Percentiles rank a stretch among this genome's conserved stretches.
Conservation (phyloP, 768 basidiomycete genomes). For the Candolleomyces efflorescens region DNA sequence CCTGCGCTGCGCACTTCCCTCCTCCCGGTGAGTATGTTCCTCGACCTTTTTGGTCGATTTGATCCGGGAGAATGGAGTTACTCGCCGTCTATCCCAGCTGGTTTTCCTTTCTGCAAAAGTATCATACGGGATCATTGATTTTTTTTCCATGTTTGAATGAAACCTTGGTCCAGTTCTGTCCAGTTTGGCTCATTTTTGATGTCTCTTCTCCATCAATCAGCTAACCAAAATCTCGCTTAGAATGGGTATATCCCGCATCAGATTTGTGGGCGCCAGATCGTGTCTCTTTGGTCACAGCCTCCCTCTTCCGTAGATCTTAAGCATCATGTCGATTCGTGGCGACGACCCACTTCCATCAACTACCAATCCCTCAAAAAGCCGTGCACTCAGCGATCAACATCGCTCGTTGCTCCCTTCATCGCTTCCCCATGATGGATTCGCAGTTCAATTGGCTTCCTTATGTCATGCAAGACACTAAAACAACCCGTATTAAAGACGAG, state of each 20-base stretch:
- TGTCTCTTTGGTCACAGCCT: slow-evolving; percentile 6
- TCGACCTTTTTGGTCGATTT: not conserved
- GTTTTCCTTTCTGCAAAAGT: not conserved
- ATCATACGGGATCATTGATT: not conserved
- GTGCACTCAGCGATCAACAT: slow-evolving; percentile 8
- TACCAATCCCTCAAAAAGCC: slow-evolving; percentile 8
- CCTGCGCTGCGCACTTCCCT: too few relatives aligned
- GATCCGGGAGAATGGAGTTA: not conserved
- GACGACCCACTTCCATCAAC: slow-evolving; percentile 1
- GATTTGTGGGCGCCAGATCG: slow-evolving; percentile 7
- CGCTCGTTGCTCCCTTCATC: slow-evolving; percentile 6
- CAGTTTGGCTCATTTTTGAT: not conserved
- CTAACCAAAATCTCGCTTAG: slow-evolving; percentile 3
- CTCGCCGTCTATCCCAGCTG: not conserved
- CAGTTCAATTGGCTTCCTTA: slow-evolving; percentile 31
- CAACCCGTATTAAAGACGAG: slow-evolving; percentile 46
- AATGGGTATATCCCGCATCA: not conserved
- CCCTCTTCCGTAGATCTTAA: slow-evolving; percentile 5
- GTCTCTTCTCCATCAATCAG: not conserved
- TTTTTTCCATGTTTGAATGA: not conserved
- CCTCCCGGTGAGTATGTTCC: not conserved
- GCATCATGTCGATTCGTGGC: slow-evolving; percentile 5
- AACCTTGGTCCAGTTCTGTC: too few relatives aligned
- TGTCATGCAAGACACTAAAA: slow-evolving; percentile 13
- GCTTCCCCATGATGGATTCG: slow-evolving; percentile 18